These are phyloP conservation scores for Dryadomyces quercus-mongolicae DNA, from an alignment of 2,329 filamentous ascomycete genomes.

Conservation along the genomic window DNA sequence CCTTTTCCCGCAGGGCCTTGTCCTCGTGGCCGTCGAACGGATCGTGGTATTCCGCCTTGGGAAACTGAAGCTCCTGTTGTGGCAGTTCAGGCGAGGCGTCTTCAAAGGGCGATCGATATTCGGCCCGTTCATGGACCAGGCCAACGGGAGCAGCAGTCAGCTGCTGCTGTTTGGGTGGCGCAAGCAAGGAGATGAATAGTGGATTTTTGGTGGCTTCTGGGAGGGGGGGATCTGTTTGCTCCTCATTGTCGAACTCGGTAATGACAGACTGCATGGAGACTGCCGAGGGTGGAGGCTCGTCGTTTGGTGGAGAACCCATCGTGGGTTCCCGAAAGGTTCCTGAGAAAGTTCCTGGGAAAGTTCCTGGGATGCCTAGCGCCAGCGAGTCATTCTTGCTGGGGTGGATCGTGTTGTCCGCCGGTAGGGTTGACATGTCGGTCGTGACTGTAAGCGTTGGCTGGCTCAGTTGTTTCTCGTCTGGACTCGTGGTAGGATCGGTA, in stretches of 20 bases:
- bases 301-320: constrained; percentile 17
- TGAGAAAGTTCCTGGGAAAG: constrained; percentile 27
- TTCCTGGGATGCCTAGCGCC: constrained; percentile 36
- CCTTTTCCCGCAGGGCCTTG: too few species aligned
- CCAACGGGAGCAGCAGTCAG: background rate
- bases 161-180: background rate
- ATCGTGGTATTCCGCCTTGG: constrained; percentile 33
- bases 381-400: constrained; percentile 41
- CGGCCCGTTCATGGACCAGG: constrained; percentile 4
- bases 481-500: too few species aligned
- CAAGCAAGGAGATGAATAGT: background rate
- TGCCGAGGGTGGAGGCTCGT: constrained; percentile 39
- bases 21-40: constrained; percentile 28
- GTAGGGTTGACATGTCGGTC: constrained; percentile 7
- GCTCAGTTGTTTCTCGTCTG: too few species aligned
- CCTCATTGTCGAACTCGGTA: constrained; percentile 64
- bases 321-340: constrained; percentile 40
- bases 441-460: constrained; percentile 1
- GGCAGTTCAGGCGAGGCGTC: background rate
- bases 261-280: constrained; percentile 46
- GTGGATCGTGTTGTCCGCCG: too few species aligned
- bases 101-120: constrained; percentile 13
- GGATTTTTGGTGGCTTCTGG: constrained; percentile 11
- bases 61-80: background rate
- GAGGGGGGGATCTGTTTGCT: constrained; percentile 45